Evolutionary conservation across 257 asterid species (phyloP), one percentile per base, ranked within the genome.

Genomic region (Anisodus tanguticus): DNA sequence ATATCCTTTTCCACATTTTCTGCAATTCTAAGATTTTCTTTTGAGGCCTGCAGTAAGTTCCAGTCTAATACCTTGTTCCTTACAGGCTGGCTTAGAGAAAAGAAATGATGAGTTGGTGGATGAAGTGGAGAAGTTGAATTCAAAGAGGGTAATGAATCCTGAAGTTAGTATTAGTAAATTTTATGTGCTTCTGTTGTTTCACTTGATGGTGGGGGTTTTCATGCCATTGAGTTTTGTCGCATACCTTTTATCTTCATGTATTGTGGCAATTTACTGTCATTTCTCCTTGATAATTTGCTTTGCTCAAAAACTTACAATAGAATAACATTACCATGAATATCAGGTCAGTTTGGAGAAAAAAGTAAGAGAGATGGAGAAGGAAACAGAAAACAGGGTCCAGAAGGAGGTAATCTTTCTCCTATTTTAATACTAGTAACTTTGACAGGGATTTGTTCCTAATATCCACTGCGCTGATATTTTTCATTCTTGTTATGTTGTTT

Each of bases 271-370:
- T 60, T 81, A 45, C 45, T 62, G 68, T n/a, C 12, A 63, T 16
- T 80, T 59, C 84, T 82, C 66, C 53, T 82, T 51, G 39, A 35
- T 57, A 53, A 51, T 51, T 51, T 67, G 64, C 26, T 64, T 26
- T 26, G 74, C 17, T 82, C 54, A 37, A 55, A 67, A 67, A 31
- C 12, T 5, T 69, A 43, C 81, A 76, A 62, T 31, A 76, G 81
- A 76, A 76, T 67, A 57, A 82, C 19, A 13, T 71, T 49, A 51
- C 78, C 77, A 70, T 84, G 87, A 74, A 85, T 69, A 79, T 57
- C 91, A 92, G 97, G 93, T 83, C 79, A 87, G 89, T 87, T 90
- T 92, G 84, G 90, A 89, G 82, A 92, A 91, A 83, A 91, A 82
- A 87, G 85, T 91, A 83, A 89, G 87, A 84, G 91, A 93, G 74